Evolutionary conservation across 257 asterid genomes (phyloP).

Genomic region (Jacaranda copaia): DNA sequence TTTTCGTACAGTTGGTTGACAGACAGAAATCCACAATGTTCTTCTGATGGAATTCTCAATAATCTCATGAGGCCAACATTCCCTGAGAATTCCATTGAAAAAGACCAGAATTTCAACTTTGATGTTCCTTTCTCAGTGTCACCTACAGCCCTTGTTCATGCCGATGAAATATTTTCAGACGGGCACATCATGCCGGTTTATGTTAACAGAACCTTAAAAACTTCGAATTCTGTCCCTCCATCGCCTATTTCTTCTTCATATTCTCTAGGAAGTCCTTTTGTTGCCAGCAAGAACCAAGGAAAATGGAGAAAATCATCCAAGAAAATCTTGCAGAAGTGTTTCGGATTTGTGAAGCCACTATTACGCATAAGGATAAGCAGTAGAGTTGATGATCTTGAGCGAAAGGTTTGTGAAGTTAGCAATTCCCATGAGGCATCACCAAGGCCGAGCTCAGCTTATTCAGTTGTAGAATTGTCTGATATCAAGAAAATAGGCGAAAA

Average conservation of each 20-base stretch:
- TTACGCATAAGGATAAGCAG: conserved; percentile 47
- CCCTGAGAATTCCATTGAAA: conserved; percentile 30
- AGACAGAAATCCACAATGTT: conserved; percentile 38
- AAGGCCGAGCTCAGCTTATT: conserved; percentile 16
- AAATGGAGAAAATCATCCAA: conserved; percentile 50
- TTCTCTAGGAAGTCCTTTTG: conserved; percentile 6
- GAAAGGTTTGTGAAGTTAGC: conserved; percentile 54
- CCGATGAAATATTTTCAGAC: conserved; percentile 65
- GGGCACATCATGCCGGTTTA: conserved; percentile 65
- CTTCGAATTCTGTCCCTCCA: conserved; percentile 38
- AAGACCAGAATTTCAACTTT: conserved; percentile 53
- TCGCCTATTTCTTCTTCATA: conserved; percentile 44
- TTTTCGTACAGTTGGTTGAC: conserved; percentile 77
- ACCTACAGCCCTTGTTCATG: conserved; percentile 50
- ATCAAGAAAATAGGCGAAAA: conserved; percentile 20
- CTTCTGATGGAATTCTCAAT: conserved; percentile 37
- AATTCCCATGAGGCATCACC: conserved; percentile 49
- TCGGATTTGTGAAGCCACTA: conserved; percentile 48
- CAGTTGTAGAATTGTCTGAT: conserved; percentile 37
- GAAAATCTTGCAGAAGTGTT: conserved; percentile 42
- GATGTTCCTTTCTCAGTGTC: conserved; percentile 49
- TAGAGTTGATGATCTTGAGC: conserved; percentile 55
- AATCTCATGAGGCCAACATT: conserved; percentile 24
- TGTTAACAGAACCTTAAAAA: conserved; percentile 29
- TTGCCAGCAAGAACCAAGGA: not conserved